Percentiles rank a stretch among this genome's conserved stretches.
These are phyloP conservation scores for Globisporangium paroecandrum DNA, from an alignment of 352 stramenopile genomes.

Conservation along the genomic window DNA sequence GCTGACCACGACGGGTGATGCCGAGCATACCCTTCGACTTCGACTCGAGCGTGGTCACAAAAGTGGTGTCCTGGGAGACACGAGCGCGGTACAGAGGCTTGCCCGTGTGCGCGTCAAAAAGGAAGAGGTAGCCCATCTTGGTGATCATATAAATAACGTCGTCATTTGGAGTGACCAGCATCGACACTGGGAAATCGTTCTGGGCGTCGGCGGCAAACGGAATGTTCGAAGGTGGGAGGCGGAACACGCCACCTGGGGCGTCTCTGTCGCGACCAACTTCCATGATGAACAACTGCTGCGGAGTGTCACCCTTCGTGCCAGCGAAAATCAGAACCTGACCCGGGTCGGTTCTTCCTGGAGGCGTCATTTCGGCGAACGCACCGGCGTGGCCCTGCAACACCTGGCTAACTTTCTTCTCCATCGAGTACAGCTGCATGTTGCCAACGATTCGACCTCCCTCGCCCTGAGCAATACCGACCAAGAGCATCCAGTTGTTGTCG, in stretches of 20 bases:
- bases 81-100: constrained; percentile 98
- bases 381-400: constrained; percentile 96
- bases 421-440: constrained; percentile 98
- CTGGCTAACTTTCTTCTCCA: constrained; percentile 99
- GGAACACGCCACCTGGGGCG: constrained; percentile 93
- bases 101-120: constrained; percentile 98
- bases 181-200: constrained; percentile 98
- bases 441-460: constrained; percentile 92
- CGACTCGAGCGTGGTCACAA: constrained; percentile 91
- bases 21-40: constrained; percentile 96
- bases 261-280: constrained; percentile 97
- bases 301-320: constrained; percentile 75
- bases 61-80: constrained; percentile 98
- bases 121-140: constrained; percentile 99
- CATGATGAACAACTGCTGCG: constrained; percentile 96
- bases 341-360: constrained; percentile 90
- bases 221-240: constrained; percentile 91
- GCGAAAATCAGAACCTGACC: constrained; percentile 87
- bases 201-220: constrained; percentile 95
- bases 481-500: constrained; percentile 98
- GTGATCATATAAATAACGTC: constrained; percentile 99
- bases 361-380: constrained; percentile 95
- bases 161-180: constrained; percentile 90
- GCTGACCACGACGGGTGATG: constrained; percentile 96
- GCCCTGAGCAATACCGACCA: constrained; percentile 97